Evolutionary conservation across 2,329 filamentous ascomycete species (phyloP).

Genomic region (Pestalotiopsis sp.): DNA sequence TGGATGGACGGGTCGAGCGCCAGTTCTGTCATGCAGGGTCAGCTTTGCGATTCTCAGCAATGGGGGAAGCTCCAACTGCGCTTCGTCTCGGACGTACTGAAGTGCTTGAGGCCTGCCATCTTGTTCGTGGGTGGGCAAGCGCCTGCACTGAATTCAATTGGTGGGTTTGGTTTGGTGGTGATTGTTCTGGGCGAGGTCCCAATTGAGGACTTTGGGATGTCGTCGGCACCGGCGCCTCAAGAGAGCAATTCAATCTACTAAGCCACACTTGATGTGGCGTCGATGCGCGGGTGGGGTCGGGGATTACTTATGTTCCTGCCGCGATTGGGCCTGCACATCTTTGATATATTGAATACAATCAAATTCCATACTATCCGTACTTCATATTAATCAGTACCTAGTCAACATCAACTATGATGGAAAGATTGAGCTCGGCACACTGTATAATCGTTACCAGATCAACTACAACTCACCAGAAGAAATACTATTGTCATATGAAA

Average conservation of each 20-base stretch:
- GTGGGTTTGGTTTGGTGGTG: slow-evolving; percentile 7
- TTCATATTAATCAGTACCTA: too few relatives aligned
- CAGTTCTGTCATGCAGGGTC: slow-evolving; percentile 38
- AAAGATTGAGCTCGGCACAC: too few relatives aligned
- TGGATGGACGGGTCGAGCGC: slow-evolving; percentile 47
- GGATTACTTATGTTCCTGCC: background rate
- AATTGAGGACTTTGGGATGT: slow-evolving; percentile 7
- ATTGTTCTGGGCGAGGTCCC: slow-evolving; percentile 2
- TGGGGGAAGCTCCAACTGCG: slow-evolving; percentile 11
- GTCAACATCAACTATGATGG: too few relatives aligned
- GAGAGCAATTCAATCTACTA: background rate
- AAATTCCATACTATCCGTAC: too few relatives aligned
- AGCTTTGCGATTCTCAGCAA: slow-evolving; percentile 19
- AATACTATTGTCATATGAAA: background rate
- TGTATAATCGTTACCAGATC: too few relatives aligned
- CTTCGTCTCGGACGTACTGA: slow-evolving; percentile 33
- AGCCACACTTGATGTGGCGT: slow-evolving; percentile 2
- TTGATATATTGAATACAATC: background rate
- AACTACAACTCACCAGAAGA: background rate
- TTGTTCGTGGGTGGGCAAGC: slow-evolving; percentile 27
- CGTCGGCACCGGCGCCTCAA: slow-evolving; percentile 4
- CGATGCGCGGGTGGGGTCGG: background rate
- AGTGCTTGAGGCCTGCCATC: slow-evolving; percentile 45
- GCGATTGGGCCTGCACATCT: background rate
- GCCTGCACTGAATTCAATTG: slow-evolving; percentile 18